Percentiles rank a stretch among this genome's conserved stretches.
Conservation (phyloP, 345 rosid genomes). For the Acer negundo region DNA sequence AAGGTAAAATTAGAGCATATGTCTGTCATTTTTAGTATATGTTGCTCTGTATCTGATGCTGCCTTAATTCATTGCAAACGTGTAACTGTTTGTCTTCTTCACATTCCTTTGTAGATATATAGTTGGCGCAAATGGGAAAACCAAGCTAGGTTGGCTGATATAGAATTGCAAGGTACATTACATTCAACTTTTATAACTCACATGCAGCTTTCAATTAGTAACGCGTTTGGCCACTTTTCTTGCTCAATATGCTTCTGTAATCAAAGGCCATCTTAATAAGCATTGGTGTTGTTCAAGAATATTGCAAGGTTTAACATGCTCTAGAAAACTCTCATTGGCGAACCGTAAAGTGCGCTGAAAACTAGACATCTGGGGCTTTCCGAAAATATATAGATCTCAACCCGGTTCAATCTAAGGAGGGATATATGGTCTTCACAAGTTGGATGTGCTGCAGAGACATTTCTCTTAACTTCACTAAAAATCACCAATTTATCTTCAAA, state of each 20-base stretch:
- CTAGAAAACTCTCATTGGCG: too few relatives aligned
- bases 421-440: too few relatives aligned
- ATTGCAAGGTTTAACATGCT: too few relatives aligned
- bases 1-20: constrained; percentile 62
- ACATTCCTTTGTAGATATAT: constrained; percentile 14
- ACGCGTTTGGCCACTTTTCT: not conserved
- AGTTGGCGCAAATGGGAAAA: constrained; percentile 94
- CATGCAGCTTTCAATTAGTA: not conserved
- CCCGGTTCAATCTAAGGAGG: too few relatives aligned
- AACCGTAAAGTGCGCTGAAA: too few relatives aligned
- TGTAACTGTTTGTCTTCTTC: not conserved
- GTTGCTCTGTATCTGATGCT: not conserved
- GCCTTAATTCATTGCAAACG: not conserved
- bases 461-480: too few relatives aligned
- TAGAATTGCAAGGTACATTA: constrained; percentile 61
- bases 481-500: too few relatives aligned
- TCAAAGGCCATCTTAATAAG: not conserved
- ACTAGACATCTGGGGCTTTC: too few relatives aligned
- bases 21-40: not conserved
- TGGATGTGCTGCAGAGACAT: too few relatives aligned
- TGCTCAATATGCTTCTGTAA: not conserved
- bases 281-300: not conserved
- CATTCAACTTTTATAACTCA: not conserved
- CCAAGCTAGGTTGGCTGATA: constrained; percentile 57
- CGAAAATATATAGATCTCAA: too few relatives aligned